Conservation (phyloP, 2,329 filamentous ascomycete genomes). For the Sodiomyces alkalinus region DNA sequence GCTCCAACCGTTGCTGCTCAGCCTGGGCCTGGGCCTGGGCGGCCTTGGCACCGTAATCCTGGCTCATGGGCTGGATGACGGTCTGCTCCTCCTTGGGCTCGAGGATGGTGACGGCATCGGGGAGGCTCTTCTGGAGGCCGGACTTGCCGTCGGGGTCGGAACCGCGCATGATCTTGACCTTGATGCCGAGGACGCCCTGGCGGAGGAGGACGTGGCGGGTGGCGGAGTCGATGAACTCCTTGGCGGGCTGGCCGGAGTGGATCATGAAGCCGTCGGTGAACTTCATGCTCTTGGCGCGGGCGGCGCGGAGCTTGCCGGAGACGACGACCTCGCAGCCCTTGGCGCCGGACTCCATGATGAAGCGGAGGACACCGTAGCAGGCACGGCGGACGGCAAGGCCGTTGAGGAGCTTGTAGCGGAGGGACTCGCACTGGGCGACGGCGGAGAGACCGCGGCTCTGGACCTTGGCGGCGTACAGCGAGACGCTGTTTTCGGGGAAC, state of each 20-base stretch:
- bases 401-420: slow-evolving; percentile 99
- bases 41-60: slow-evolving; percentile 97
- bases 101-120: slow-evolving; percentile 97
- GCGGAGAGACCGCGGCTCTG: slow-evolving; percentile 99
- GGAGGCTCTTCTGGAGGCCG: slow-evolving; percentile 91
- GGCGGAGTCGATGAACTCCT: slow-evolving; percentile 98
- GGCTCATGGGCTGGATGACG: slow-evolving; percentile 86
- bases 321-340: slow-evolving; percentile 99
- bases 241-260: slow-evolving; percentile 98
- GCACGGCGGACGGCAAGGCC: slow-evolving; percentile 96
- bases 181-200: slow-evolving; percentile 99
- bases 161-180: slow-evolving; percentile 99
- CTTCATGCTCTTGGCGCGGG: slow-evolving; percentile 99
- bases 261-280: slow-evolving; percentile 99
- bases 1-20: slow-evolving; percentile 41
- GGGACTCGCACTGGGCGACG: slow-evolving; percentile 99
- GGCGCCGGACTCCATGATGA: slow-evolving; percentile 99
- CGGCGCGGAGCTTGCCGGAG: slow-evolving; percentile 95
- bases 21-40: slow-evolving; percentile 49
- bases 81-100: slow-evolving; percentile 99
- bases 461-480: slow-evolving; percentile 99
- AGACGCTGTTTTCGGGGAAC: slow-evolving; percentile 99
- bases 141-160: slow-evolving; percentile 99
- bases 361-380: slow-evolving; percentile 99
- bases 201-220: slow-evolving; percentile 99